Evolutionary conservation across 345 rosid genomes (phyloP).

Genomic region (Alliaria petiolata): DNA sequence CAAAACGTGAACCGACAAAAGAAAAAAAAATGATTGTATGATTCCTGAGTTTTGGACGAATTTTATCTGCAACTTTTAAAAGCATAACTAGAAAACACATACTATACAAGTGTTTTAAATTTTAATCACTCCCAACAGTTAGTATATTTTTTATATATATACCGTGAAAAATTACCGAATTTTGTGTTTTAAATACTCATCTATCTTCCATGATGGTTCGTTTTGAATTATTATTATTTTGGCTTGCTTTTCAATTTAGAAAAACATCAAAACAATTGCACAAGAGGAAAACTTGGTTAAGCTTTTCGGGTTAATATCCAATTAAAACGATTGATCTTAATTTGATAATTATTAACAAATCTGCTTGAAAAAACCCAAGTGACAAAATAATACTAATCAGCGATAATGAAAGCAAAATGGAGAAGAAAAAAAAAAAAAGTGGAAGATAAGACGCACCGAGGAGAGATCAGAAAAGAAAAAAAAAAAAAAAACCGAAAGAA

Average conservation of each 20-base stretch:
- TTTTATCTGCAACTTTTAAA: not conserved
- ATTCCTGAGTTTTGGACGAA: not conserved
- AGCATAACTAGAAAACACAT: not conserved
- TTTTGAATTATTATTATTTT: not conserved
- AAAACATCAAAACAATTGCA: not conserved
- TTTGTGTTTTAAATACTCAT: not conserved
- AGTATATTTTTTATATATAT: too few relatives aligned
- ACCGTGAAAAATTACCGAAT: not conserved
- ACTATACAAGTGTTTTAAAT: not conserved
- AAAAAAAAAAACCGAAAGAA: not conserved
- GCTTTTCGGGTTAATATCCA: not conserved
- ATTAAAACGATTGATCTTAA: not conserved
- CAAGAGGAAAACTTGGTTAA: not conserved
- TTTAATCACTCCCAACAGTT: not conserved
- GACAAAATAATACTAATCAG: slow-evolving; percentile 2
- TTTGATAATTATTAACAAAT: not conserved
- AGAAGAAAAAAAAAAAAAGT: not conserved
- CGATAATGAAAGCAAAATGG: slow-evolving; percentile 9
- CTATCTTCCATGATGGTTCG: not conserved
- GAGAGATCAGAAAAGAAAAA: not conserved
- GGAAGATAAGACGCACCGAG: slow-evolving; percentile 35
- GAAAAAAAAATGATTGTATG: too few relatives aligned
- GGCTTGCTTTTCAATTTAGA: not conserved
- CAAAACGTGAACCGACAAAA: too few relatives aligned
- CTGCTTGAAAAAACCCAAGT: not conserved